A percentile compares a stretch with the other conserved stretches of the same genome.
Conservation (phyloP, 73 alveolate genomes). For the Vitrella brassicaformis region DNA sequence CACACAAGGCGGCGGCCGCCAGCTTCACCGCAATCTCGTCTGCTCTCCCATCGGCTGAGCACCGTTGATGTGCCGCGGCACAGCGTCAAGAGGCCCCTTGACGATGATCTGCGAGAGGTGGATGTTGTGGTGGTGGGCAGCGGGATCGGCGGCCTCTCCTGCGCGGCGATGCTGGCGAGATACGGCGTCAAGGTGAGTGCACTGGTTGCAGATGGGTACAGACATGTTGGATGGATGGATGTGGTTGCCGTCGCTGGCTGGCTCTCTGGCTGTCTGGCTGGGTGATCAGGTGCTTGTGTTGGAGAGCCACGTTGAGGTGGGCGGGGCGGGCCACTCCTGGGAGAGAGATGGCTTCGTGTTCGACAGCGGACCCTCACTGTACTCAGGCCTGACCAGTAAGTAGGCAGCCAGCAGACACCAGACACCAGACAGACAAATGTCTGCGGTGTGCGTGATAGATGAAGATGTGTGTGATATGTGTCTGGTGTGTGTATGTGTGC, state of each 20-base stretch:
- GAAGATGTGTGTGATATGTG: no score
- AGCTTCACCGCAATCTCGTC: no score
- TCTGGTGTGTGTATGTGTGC: no score
- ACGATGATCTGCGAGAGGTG: background rate
- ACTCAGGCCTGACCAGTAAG: background rate
- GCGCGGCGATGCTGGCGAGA: background rate
- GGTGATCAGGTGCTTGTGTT: background rate
- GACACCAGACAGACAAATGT: no score
- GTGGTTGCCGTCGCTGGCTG: no score
- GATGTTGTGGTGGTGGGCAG: background rate
- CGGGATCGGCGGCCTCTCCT: background rate
- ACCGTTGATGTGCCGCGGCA: background rate
- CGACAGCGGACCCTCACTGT: background rate
- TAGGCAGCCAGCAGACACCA: no score
- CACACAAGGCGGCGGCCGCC: no score
- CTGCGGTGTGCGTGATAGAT: no score
- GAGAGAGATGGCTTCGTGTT: background rate
- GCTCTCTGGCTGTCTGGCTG: no score
- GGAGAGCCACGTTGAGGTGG: background rate
- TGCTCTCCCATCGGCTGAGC: background rate
- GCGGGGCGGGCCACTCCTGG: background rate
- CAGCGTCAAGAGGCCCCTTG: background rate
- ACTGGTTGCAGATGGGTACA: no score
- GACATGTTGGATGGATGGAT: no score
- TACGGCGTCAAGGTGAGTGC: background rate